Percentiles rank a stretch among this genome's conserved stretches.
Evolutionary conservation across 2,329 filamentous ascomycete species (phyloP).

Genomic region (Ascochyta clinopodiicola): DNA sequence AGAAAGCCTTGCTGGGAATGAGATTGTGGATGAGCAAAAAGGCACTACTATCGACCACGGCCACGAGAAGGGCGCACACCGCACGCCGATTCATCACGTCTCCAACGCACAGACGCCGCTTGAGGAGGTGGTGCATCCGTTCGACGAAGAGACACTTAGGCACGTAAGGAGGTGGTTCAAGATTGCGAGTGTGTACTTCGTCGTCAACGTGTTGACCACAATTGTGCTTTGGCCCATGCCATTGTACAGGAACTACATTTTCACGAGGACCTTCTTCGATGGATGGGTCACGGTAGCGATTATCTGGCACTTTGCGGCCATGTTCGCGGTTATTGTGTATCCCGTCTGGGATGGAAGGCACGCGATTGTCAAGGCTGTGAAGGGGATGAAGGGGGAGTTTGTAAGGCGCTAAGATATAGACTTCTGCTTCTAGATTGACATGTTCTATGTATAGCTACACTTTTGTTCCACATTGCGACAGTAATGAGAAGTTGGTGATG

Average conservation of each 20-base stretch:
- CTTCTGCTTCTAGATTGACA: no score
- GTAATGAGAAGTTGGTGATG: no score
- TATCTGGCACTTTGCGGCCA: conserved; percentile 76
- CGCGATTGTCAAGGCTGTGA: conserved; percentile 11
- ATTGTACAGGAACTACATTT: conserved; percentile 85
- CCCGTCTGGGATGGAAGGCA: conserved; percentile 72
- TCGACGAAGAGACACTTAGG: conserved; percentile 13
- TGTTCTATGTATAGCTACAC: no score
- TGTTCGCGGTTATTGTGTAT: conserved; percentile 76
- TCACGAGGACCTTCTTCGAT: conserved; percentile 78
- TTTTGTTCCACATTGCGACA: no score
- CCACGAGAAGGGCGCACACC: neutral
- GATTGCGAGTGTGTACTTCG: conserved; percentile 17
- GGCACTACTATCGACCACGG: neutral
- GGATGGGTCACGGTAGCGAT: conserved; percentile 72
- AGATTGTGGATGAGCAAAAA: neutral
- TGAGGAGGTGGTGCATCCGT: conserved; percentile 18
- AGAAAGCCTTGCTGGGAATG: neutral
- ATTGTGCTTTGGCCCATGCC: conserved; percentile 87
- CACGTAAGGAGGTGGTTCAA: conserved; percentile 16
- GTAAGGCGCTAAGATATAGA: no score
- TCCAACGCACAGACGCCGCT: conserved; percentile 10
- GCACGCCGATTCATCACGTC: neutral
- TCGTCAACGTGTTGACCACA: conserved; percentile 13
- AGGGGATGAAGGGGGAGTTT: conserved; percentile 5